These are phyloP conservation scores for Nemania sp. DNA, from an alignment of 2,329 filamentous ascomycete species.

Conservation along the genomic window DNA sequence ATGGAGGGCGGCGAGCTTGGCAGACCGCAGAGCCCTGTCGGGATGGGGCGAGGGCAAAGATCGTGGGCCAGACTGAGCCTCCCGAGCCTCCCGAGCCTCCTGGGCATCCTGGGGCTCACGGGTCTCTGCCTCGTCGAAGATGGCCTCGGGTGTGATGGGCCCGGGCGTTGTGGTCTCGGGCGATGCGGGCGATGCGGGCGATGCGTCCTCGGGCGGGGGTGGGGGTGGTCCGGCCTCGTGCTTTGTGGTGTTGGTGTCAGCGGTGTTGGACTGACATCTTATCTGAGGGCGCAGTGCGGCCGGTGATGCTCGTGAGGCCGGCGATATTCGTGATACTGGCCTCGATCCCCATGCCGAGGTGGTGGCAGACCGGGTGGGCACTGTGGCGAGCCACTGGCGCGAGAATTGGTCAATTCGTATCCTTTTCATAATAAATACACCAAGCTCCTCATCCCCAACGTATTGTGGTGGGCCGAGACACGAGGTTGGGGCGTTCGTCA, in stretches of 20 bases:
- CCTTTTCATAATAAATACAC: constrained; percentile 57
- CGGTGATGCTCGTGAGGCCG: neutral
- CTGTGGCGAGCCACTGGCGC: constrained; percentile 57
- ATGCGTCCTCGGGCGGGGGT: no score
- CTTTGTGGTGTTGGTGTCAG: neutral
- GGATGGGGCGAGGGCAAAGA: constrained; percentile 72
- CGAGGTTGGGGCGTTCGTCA: constrained; percentile 29
- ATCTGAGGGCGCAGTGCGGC: constrained; percentile 30
- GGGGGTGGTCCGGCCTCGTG: neutral
- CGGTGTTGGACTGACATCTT: constrained; percentile 34
- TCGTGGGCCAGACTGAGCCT: neutral
- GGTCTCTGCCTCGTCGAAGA: constrained; percentile 32
- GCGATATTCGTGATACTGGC: neutral
- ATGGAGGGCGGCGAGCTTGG: constrained; percentile 91
- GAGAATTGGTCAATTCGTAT: constrained; percentile 64
- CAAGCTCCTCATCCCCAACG: constrained; percentile 36
- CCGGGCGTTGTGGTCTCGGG: neutral
- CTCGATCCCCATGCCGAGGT: constrained; percentile 36
- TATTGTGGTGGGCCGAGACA: constrained; percentile 28
- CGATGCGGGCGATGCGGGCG: no score
- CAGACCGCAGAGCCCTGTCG: constrained; percentile 69
- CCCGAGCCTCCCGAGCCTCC: neutral
- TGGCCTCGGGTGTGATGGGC: neutral
- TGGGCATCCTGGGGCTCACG: constrained; percentile 22
- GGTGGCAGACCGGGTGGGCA: constrained; percentile 51